phyloP scores from a whole-genome alignment of 2,329 filamentous ascomycete species.

The Orbilia ellipsospora region DNA sequence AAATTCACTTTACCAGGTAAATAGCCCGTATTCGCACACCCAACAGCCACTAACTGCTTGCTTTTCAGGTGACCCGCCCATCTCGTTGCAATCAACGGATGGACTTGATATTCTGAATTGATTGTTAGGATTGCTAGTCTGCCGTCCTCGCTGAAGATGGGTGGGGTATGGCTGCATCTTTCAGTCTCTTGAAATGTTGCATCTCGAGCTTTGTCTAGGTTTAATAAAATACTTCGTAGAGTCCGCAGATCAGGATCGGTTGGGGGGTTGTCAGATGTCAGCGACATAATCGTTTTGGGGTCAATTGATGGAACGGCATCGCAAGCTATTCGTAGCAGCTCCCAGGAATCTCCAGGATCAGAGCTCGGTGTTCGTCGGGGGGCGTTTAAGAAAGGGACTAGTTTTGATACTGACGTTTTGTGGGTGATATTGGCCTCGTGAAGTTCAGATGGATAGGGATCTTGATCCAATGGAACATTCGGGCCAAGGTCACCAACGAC shows the following conservation, averaged over 20 bases:
- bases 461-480: not conserved
- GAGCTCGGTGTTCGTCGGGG: slow-evolving; percentile 72
- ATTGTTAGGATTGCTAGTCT: slow-evolving; percentile 74
- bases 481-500: slow-evolving; percentile 72
- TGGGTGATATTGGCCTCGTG: slow-evolving; percentile 14
- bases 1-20: slow-evolving; percentile 73
- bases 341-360: slow-evolving; percentile 72
- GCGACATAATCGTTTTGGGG: slow-evolving; percentile 62
- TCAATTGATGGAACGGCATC: slow-evolving; percentile 63
- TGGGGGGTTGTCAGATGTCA: slow-evolving; percentile 66
- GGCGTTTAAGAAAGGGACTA: slow-evolving; percentile 73
- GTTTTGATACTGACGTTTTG: slow-evolving; percentile 72
- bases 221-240: slow-evolving; percentile 52
- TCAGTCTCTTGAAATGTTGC: slow-evolving; percentile 73
- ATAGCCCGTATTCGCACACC: slow-evolving; percentile 76
- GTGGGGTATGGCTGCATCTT: slow-evolving; percentile 71
- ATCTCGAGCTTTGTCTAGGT: slow-evolving; percentile 68
- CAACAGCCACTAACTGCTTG: slow-evolving; percentile 71
- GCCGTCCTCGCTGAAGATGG: slow-evolving; percentile 73
- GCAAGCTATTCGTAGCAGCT: slow-evolving; percentile 63
- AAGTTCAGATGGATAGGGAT: slow-evolving; percentile 13
- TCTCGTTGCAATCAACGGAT: slow-evolving; percentile 74
- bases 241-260: not conserved
- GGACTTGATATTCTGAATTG: slow-evolving; percentile 71
- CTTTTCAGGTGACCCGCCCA: slow-evolving; percentile 72